Percentiles rank a stretch among this genome's conserved stretches.
These are phyloP conservation scores for Crithidia bombi DNA, from an alignment of 208 protist genomes.

Conservation along the genomic window DNA sequence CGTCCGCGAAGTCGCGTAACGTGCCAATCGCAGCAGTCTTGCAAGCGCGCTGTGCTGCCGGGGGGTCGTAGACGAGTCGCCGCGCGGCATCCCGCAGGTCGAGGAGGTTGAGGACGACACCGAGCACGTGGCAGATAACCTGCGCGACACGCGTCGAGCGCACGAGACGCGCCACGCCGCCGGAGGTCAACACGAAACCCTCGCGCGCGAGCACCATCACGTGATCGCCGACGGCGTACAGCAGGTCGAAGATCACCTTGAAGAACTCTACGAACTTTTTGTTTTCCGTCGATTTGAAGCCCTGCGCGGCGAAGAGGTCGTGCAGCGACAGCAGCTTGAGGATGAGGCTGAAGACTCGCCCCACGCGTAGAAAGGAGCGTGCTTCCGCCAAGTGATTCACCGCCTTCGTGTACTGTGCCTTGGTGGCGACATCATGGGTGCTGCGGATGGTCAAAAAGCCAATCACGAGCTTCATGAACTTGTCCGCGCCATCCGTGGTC, in stretches of 20 bases:
- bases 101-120: constrained; percentile 38
- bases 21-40: constrained; percentile 29
- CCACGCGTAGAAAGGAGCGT: constrained; percentile 56
- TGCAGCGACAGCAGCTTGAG: constrained; percentile 43
- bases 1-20: constrained; percentile 45
- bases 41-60: constrained; percentile 35
- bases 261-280: constrained; percentile 64
- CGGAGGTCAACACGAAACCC: constrained; percentile 9
- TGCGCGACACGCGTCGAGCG: not conserved
- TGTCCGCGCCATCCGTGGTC: constrained; percentile 56
- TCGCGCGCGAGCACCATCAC: constrained; percentile 39
- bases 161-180: not conserved
- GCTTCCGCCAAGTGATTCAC: constrained; percentile 29
- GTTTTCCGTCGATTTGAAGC: constrained; percentile 36
- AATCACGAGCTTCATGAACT: constrained; percentile 55
- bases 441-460: constrained; percentile 37
- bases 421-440: not conserved
- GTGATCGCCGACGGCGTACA: constrained; percentile 60
- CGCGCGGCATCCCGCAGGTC: constrained; percentile 47
- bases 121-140: constrained; percentile 46
- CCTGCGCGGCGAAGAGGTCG: constrained; percentile 45
- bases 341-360: constrained; percentile 46
- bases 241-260: constrained; percentile 37
- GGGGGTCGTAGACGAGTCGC: constrained; percentile 44
- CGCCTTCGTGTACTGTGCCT: not conserved